phyloP scores from a whole-genome alignment of 441 rosid species.

The Omphalea diandra region DNA sequence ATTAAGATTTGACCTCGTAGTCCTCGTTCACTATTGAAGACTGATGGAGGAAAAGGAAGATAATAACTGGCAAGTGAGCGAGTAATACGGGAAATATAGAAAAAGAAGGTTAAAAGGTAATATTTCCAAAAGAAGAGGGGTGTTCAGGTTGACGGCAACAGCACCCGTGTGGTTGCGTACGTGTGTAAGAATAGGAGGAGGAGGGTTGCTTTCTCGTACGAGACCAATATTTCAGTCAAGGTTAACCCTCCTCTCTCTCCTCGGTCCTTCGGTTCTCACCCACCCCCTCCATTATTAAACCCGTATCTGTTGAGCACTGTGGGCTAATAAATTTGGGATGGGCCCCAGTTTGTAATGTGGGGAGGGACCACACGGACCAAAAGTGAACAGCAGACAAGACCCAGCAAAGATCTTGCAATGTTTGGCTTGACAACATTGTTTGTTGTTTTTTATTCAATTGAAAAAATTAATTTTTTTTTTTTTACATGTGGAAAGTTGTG shows the following conservation, averaged over 20 bases:
- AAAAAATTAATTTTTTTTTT: too few species aligned
- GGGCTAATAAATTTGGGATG: slow-evolving; percentile 18
- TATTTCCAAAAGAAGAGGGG: slow-evolving; percentile 16
- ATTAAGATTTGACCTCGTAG: too few species aligned
- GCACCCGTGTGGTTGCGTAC: slow-evolving; percentile 29
- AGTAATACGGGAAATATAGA: background rate
- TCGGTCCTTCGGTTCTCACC: background rate
- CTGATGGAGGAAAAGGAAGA: background rate
- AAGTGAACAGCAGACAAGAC: too few species aligned
- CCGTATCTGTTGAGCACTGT: background rate
- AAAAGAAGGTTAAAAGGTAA: slow-evolving; percentile 17
- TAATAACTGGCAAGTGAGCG: background rate
- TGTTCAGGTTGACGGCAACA: slow-evolving; percentile 24
- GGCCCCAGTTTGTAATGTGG: slow-evolving; percentile 17
- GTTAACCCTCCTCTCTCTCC: background rate
- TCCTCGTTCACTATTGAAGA: too few species aligned
- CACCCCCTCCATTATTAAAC: slow-evolving; percentile 9
- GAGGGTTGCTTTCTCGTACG: slow-evolving; percentile 31
- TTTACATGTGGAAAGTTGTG: too few species aligned
- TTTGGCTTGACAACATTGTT: slow-evolving; percentile 1
- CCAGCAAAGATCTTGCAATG: background rate
- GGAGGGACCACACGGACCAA: background rate
- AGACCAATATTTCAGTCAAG: slow-evolving; percentile 21
- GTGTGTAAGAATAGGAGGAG: slow-evolving; percentile 22
- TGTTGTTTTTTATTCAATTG: too few species aligned